These are phyloP conservation scores for Zymoseptoria tritici DNA, from an alignment of 2,329 filamentous ascomycete genomes.

Conservation along the genomic window DNA sequence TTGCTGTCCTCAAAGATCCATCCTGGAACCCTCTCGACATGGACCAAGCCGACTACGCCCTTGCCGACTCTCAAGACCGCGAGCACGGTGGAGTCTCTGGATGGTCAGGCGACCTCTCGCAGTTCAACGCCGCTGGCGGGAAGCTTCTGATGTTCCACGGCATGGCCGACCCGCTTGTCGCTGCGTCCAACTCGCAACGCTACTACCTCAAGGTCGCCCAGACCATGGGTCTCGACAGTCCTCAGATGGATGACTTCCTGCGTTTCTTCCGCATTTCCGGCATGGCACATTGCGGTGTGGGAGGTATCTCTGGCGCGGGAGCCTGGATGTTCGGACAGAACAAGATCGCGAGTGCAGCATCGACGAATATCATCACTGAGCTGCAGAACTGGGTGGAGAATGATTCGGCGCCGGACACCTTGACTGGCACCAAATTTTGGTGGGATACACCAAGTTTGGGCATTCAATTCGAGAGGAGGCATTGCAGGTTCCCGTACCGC, in stretches of 20 bases:
- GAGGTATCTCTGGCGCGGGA: conserved; percentile 34
- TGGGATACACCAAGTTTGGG: conserved; percentile 35
- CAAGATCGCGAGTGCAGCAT: conserved; percentile 16
- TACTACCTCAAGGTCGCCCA: conserved; percentile 44
- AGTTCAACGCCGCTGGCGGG: conserved; percentile 34
- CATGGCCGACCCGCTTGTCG: conserved; percentile 38
- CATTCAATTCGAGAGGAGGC: conserved; percentile 38
- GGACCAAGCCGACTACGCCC: conserved; percentile 35
- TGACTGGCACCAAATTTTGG: conserved; percentile 39
- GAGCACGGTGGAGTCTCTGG: conserved; percentile 38
- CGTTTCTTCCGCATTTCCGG: conserved; percentile 48
- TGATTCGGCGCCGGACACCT: conserved; percentile 24
- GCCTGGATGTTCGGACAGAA: conserved; percentile 38
- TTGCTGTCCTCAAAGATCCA: conserved; percentile 41
- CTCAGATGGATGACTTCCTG: conserved; percentile 33
- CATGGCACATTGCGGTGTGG: conserved; percentile 45
- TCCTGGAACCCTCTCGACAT: conserved; percentile 36
- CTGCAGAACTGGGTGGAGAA: conserved; percentile 35
- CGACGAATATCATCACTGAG: conserved; percentile 43
- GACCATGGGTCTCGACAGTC: conserved; percentile 33
- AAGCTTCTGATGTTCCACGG: conserved; percentile 43
- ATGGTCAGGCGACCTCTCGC: conserved; percentile 31
- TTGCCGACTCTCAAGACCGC: conserved; percentile 31
- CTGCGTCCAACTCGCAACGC: conserved; percentile 37
- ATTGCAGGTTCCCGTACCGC: conserved; percentile 36